phyloP scores from a whole-genome alignment of 179 eudicot genomes.

The Nepenthes alata region DNA sequence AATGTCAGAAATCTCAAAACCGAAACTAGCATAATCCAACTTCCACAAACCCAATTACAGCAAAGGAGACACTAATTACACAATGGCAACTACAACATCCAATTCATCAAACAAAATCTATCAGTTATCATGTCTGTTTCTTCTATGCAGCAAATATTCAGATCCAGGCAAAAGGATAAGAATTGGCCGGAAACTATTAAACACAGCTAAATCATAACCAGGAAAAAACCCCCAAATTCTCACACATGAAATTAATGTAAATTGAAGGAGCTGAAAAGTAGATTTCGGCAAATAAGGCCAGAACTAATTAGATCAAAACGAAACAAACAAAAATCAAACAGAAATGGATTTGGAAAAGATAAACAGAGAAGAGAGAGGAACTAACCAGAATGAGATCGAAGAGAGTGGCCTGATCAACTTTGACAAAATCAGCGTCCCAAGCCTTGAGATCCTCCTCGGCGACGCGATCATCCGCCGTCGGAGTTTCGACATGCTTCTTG shows the following conservation, averaged over 20 bases:
- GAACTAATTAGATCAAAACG: too few relatives aligned
- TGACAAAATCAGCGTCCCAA: constrained; percentile 49
- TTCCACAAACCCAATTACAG: neutral
- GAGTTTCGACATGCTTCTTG: constrained; percentile 40
- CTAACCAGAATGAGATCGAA: constrained; percentile 47
- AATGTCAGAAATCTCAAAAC: too few relatives aligned
- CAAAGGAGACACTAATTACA: neutral
- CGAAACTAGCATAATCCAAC: neutral
- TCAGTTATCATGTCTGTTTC: too few relatives aligned
- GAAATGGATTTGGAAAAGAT: neutral
- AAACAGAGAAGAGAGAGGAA: constrained; percentile 2
- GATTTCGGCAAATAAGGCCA: too few relatives aligned
- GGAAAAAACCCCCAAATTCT: too few relatives aligned
- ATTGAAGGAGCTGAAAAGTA: too few relatives aligned
- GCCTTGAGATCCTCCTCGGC: constrained; percentile 37
- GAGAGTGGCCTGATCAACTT: constrained; percentile 50
- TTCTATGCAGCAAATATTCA: too few relatives aligned
- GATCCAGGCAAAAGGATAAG: too few relatives aligned
- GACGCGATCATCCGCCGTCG: constrained; percentile 22
- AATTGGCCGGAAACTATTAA: too few relatives aligned
- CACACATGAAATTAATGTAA: too few relatives aligned
- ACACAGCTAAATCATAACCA: too few relatives aligned
- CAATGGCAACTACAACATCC: neutral
- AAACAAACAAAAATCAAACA: too few relatives aligned
- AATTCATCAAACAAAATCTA: neutral